phyloP scores from a whole-genome alignment of 176 grass and related monocot species.

The Oryza australiensis region DNA sequence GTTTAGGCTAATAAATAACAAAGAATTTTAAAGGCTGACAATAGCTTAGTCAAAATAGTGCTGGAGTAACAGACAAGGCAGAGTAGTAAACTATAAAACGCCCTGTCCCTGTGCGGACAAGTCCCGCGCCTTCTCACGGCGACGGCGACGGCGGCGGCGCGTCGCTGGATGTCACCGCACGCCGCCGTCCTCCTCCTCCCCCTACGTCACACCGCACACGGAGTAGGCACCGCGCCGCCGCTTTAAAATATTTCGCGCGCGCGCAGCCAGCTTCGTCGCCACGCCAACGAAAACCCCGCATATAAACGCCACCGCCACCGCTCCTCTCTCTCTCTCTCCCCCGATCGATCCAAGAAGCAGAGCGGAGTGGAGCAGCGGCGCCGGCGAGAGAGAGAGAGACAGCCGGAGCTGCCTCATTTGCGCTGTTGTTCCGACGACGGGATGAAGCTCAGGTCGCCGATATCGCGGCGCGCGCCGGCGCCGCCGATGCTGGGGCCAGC shows the following conservation, averaged over 20 bases:
- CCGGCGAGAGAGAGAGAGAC: neutral
- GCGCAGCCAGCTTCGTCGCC: slow-evolving; percentile 44
- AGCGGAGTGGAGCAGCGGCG: neutral
- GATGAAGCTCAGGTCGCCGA: slow-evolving; percentile 37
- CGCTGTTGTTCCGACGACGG: neutral
- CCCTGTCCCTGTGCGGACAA: neutral
- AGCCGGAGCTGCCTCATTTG: neutral
- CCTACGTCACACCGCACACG: too few relatives aligned
- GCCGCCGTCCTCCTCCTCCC: neutral
- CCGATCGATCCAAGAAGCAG: neutral
- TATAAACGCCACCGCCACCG: slow-evolving; percentile 39
- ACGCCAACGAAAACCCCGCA: neutral
- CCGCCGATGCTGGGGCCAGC: neutral
- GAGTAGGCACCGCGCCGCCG: neutral
- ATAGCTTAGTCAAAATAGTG: neutral
- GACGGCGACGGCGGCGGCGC: slow-evolving; percentile 12
- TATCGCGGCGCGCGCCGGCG: neutral
- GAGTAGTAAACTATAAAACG: neutral
- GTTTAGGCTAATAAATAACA: too few relatives aligned
- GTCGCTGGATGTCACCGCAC: neutral
- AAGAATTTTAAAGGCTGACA: too few relatives aligned
- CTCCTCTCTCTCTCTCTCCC: neutral
- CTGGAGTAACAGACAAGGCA: neutral
- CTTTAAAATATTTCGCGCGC: slow-evolving; percentile 1
- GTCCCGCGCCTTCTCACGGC: neutral